Evolutionary conservation across 257 asterid genomes (phyloP), one percentile per base, ranked within the genome.

Genomic region (Nyctanthes arbortristis): DNA sequence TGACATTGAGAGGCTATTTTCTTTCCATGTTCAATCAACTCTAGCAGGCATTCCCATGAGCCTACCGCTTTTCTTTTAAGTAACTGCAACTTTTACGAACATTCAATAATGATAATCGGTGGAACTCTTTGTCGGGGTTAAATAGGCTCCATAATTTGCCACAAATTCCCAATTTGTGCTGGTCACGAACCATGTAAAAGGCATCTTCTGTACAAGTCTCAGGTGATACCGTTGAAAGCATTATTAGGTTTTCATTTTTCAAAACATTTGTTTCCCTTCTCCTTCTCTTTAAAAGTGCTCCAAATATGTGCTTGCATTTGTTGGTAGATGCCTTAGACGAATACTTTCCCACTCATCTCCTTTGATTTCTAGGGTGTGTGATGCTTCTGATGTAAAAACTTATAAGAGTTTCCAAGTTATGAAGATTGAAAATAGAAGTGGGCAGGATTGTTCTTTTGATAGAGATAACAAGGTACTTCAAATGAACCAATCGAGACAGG

Each of bases 141-240:
- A 84, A 7, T 29, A 80, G 80, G 25, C 33, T 49, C 16, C 63
- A 74, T 40, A 81, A 36, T 4, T 65, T 68, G 0, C 89, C 89
- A 36, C 82, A 79, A 22, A 81, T 34, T 4, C 89, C 86, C 65
- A 84, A 7, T 32, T 76, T 76, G 65, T 78, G 78, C 71, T 81
- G 72, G 47, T 78, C 43, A 11, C 72, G 77, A 3, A 80, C 76
- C 75, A 61, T 74, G 9, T 37, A 29, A 20, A 84, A 76, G 30
- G 69, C 66, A 0, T 67, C 80, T 0, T 61, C 45, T 0, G 68
- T 78, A 75, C 89, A 84, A 66, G 81, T 73, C 20, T 68, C 74
- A 0, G 89, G 86, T 27, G 89, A 75, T 2, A 84, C 71, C 30
- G 78, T 76, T 14, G 84, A 82, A 4, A 84, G 81, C 11, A 84